phyloP scores from a whole-genome alignment of 768 basidiomycete species.

The Artomyces pyxidatus region DNA sequence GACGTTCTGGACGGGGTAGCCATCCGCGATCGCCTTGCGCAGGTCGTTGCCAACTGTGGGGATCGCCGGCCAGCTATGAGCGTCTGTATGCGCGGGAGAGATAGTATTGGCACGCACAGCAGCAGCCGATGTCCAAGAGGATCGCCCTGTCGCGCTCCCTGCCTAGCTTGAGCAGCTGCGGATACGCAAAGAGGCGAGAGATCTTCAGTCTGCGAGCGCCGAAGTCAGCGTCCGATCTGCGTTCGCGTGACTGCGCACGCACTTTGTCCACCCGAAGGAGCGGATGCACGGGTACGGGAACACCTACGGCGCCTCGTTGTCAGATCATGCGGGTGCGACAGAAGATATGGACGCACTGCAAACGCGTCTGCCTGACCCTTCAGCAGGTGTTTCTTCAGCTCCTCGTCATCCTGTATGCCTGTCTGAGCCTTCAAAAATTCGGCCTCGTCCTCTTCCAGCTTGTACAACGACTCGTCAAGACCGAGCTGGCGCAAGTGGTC shows the following conservation, averaged over 20 bases:
- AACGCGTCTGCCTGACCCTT: constrained; percentile 23
- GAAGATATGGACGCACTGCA: constrained; percentile 12
- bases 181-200: constrained; percentile 19
- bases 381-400: constrained; percentile 25
- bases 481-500: no score
- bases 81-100: no score
- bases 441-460: constrained; percentile 8
- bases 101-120: constrained; percentile 25
- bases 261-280: constrained; percentile 18
- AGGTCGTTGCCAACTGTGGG: constrained; percentile 37
- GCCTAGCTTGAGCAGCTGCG: constrained; percentile 27
- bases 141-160: constrained; percentile 28
- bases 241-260: no score
- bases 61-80: no score
- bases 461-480: no score
- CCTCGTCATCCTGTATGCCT: constrained; percentile 22
- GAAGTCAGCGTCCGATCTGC: not conserved
- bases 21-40: constrained; percentile 33
- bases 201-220: constrained; percentile 23
- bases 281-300: constrained; percentile 27
- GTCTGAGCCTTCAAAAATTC: constrained; percentile 19
- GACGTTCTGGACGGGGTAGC: constrained; percentile 32
- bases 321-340: no score
- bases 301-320: no score
- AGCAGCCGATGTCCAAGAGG: constrained; percentile 39